Evolutionary conservation across 2,329 filamentous ascomycete species (phyloP).

Genomic region (Phoma herbarum): DNA sequence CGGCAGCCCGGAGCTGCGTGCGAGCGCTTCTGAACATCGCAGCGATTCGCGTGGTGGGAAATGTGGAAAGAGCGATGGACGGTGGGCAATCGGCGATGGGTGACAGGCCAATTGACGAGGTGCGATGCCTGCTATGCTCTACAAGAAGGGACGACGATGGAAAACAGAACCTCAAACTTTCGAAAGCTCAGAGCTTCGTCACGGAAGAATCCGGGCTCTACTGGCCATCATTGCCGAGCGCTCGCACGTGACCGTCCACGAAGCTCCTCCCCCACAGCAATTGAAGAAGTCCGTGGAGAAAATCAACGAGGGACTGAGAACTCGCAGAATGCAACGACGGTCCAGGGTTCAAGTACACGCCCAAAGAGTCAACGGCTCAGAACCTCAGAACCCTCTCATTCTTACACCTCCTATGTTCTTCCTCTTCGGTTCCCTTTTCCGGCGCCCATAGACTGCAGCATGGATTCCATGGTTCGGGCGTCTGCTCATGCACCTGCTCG

Average conservation of each 20-base stretch:
- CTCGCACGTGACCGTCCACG: conserved; percentile 1
- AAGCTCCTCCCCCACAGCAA: background rate
- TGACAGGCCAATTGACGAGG: conserved; percentile 21
- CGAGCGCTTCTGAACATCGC: conserved; percentile 49
- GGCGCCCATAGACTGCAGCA: background rate
- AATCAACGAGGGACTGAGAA: background rate
- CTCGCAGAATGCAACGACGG: background rate
- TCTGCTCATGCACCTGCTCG: conserved; percentile 10
- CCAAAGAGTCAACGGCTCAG: too few species aligned
- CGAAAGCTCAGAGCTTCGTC: conserved; percentile 13
- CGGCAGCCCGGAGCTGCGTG: conserved; percentile 46
- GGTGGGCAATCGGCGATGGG: conserved; percentile 6
- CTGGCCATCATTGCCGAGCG: background rate
- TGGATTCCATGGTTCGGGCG: background rate
- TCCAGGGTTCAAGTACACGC: background rate
- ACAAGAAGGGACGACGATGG: conserved; percentile 6
- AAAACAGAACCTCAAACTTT: conserved; percentile 16
- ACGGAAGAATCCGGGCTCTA: conserved; percentile 14
- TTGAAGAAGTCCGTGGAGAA: background rate
- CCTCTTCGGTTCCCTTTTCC: background rate
- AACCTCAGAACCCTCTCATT: too few species aligned
- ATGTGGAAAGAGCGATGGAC: conserved; percentile 3
- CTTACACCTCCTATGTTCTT: background rate
- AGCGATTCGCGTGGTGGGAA: conserved; percentile 20
- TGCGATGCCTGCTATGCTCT: conserved; percentile 14